A percentile compares a stretch with the other conserved stretches of the same genome.
These are phyloP conservation scores for Pythium folliculosum DNA, from an alignment of 352 stramenopile species.

Conservation along the genomic window DNA sequence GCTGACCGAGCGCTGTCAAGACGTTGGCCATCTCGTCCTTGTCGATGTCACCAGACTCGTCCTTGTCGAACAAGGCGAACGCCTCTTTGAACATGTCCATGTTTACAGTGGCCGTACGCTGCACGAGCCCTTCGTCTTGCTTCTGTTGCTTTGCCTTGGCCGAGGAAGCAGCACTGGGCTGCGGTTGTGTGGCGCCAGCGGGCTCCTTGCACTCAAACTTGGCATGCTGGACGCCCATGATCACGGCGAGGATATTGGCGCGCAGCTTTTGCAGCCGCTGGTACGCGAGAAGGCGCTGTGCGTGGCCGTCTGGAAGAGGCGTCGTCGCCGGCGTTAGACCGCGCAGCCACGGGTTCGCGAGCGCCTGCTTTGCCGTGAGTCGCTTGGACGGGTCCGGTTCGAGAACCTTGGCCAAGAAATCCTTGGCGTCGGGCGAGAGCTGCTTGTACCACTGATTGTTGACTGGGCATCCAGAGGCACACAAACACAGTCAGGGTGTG, in stretches of 20 bases:
- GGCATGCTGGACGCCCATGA: conserved; percentile 64
- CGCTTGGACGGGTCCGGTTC: conserved; percentile 49
- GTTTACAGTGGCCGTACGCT: conserved; percentile 62
- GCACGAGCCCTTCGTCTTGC: neutral
- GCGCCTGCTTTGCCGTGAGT: conserved; percentile 54
- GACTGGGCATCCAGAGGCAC: conserved; percentile 29
- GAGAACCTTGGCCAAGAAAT: conserved; percentile 57
- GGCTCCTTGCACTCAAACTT: conserved; percentile 40
- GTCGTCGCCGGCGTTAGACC: conserved; percentile 43
- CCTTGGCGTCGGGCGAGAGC: conserved; percentile 60
- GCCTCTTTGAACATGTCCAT: conserved; percentile 85
- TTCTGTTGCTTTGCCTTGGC: neutral
- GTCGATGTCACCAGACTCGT: conserved; percentile 71
- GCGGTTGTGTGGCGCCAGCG: conserved; percentile 2
- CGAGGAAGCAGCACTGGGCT: too few species aligned
- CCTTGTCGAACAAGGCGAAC: conserved; percentile 76
- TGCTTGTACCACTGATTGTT: conserved; percentile 68
- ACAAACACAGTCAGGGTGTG: neutral
- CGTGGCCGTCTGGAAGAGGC: conserved; percentile 50
- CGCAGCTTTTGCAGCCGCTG: conserved; percentile 71
- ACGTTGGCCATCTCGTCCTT: conserved; percentile 56
- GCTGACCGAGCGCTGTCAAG: conserved; percentile 58
- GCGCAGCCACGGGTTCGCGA: conserved; percentile 65
- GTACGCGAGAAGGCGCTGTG: conserved; percentile 57
- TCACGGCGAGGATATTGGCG: conserved; percentile 73